These are phyloP conservation scores for Sarcodon aspratus DNA, from an alignment of 768 basidiomycete species.

Conservation along the genomic window DNA sequence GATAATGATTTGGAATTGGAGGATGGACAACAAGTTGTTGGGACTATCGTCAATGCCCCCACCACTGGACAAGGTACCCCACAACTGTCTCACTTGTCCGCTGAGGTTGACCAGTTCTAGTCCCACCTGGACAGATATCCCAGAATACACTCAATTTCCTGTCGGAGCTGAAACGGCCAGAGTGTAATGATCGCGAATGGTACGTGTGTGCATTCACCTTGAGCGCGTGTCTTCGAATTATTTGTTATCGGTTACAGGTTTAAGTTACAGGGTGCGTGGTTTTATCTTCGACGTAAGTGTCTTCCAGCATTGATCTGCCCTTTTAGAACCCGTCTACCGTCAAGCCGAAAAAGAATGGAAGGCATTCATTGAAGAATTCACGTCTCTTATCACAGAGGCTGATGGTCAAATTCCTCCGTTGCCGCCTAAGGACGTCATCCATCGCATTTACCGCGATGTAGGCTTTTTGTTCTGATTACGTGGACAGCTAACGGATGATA, in stretches of 20 bases:
- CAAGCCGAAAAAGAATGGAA: constrained; percentile 86
- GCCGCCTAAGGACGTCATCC: constrained; percentile 85
- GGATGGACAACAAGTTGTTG: constrained; percentile 64
- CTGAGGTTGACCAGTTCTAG: constrained; percentile 21
- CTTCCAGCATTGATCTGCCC: not conserved
- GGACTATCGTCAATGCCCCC: constrained; percentile 70
- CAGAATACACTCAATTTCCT: constrained; percentile 79
- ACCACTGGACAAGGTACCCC: constrained; percentile 66
- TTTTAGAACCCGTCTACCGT: constrained; percentile 64
- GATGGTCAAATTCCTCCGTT: constrained; percentile 81
- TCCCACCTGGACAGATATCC: constrained; percentile 79
- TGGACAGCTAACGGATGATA: not conserved
- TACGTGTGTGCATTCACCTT: constrained; percentile 17
- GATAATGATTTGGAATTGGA: constrained; percentile 33
- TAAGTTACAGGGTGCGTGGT: constrained; percentile 52
- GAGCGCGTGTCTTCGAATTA: not conserved
- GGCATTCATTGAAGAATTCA: constrained; percentile 66
- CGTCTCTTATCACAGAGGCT: constrained; percentile 50
- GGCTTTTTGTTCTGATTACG: constrained; percentile 9
- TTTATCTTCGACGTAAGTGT: not conserved
- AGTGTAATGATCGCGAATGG: constrained; percentile 82
- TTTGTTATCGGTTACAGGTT: constrained; percentile 43
- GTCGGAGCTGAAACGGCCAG: constrained; percentile 53
- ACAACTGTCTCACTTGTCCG: not conserved
- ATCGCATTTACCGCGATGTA: constrained; percentile 90